phyloP scores from a whole-genome alignment of 495 filamentous ascomycete genomes.

The Rusavskia elegans region DNA sequence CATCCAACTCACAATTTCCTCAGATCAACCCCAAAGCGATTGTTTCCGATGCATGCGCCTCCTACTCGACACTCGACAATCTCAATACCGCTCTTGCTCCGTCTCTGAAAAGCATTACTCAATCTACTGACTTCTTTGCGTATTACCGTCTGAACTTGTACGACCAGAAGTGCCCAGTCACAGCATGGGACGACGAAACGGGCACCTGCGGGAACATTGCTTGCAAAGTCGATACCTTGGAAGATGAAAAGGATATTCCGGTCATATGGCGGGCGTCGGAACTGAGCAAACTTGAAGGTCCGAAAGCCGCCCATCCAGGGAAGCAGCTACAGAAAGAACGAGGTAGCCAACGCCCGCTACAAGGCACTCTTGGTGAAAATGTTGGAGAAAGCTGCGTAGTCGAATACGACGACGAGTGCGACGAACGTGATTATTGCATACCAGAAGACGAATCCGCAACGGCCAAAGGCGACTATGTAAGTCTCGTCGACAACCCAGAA shows the following conservation, averaged over 20 bases:
- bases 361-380: slow-evolving; percentile 66
- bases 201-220: slow-evolving; percentile 96
- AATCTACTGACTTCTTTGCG: slow-evolving; percentile 89
- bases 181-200: slow-evolving; percentile 67
- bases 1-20: neutral
- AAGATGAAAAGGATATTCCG: slow-evolving; percentile 88
- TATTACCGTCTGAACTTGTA: slow-evolving; percentile 96
- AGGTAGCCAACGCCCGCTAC: slow-evolving; percentile 54
- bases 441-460: slow-evolving; percentile 82
- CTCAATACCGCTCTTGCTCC: slow-evolving; percentile 67
- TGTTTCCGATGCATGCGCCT: slow-evolving; percentile 80
- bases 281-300: slow-evolving; percentile 83
- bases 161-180: slow-evolving; percentile 82
- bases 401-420: slow-evolving; percentile 95
- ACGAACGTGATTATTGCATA: slow-evolving; percentile 92
- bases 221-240: slow-evolving; percentile 91
- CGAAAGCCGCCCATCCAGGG: slow-evolving; percentile 74
- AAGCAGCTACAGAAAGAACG: slow-evolving; percentile 51
- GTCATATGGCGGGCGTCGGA: slow-evolving; percentile 81
- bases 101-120: slow-evolving; percentile 65
- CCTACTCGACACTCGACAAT: slow-evolving; percentile 73
- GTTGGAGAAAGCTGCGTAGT: slow-evolving; percentile 93
- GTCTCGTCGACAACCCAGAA: slow-evolving; percentile 83
- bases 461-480: slow-evolving; percentile 91
- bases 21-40: slow-evolving; percentile 47